Conservation (phyloP, 2,329 filamentous ascomycete species). For the Cladosporium austrohemisphaericum region DNA sequence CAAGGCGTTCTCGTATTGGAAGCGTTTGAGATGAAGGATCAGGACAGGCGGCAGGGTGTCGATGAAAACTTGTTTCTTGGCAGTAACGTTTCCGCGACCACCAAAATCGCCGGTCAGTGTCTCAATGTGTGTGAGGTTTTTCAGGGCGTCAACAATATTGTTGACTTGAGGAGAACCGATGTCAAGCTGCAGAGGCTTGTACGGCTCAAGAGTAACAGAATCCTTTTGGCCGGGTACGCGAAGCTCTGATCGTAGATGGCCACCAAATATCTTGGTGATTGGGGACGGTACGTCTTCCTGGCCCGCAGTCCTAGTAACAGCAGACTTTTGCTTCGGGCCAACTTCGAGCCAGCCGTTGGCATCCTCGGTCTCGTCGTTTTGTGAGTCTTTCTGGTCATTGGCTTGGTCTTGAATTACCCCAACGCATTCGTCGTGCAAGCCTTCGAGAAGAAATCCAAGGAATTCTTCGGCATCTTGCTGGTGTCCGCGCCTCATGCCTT, state of each 20-base stretch:
- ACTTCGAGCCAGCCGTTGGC: constrained; percentile 84
- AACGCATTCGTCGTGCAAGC: constrained; percentile 87
- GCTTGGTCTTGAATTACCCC: constrained; percentile 58
- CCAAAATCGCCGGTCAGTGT: constrained; percentile 81
- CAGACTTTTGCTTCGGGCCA: constrained; percentile 82
- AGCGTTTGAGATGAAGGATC: constrained; percentile 93
- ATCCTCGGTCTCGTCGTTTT: constrained; percentile 34
- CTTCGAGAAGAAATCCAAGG: constrained; percentile 85
- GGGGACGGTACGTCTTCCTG: constrained; percentile 55
- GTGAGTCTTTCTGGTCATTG: constrained; percentile 25
- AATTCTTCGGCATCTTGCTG: constrained; percentile 99
- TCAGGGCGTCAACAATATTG: constrained; percentile 89
- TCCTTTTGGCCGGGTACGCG: constrained; percentile 81
- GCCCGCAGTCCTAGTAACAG: constrained; percentile 82
- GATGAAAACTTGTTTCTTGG: constrained; percentile 93
- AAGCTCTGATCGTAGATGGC: constrained; percentile 83
- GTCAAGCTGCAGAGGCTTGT: constrained; percentile 90
- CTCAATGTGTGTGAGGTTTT: constrained; percentile 77
- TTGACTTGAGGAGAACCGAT: constrained; percentile 83
- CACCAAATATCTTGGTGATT: constrained; percentile 90
- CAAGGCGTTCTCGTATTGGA: constrained; percentile 79
- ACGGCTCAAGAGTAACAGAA: constrained; percentile 88
- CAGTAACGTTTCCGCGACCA: constrained; percentile 65
- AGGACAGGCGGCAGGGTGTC: constrained; percentile 86
- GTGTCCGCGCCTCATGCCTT: constrained; percentile 88